Conservation (phyloP, 805 yeast genomes). For the Wickerhamiella kazuoi region DNA sequence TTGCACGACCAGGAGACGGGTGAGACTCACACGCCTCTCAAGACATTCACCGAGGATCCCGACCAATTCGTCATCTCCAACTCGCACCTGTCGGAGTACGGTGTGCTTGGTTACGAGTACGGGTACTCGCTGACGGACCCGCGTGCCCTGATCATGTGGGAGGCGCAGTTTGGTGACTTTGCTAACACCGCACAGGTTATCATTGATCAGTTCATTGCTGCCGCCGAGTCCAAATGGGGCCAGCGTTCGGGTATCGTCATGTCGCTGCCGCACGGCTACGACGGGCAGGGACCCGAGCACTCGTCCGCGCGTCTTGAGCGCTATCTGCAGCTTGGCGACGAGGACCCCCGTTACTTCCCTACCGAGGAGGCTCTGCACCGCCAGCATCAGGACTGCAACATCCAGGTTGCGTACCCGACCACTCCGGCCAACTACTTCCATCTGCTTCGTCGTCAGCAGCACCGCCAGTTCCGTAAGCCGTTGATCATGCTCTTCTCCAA, state of each 20-base stretch:
- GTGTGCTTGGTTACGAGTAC: constrained; percentile 98
- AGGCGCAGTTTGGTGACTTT: constrained; percentile 99
- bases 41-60: constrained; percentile 60
- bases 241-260: constrained; percentile 94
- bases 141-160: constrained; percentile 95
- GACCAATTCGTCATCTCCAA: constrained; percentile 77
- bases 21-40: constrained; percentile 66
- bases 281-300: constrained; percentile 99
- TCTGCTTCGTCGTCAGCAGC: constrained; percentile 95
- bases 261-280: constrained; percentile 97
- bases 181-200: constrained; percentile 99
- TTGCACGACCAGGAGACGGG: constrained; percentile 90
- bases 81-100: constrained; percentile 95
- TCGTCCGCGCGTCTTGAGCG: constrained; percentile 96
- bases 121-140: constrained; percentile 97
- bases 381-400: constrained; percentile 97
- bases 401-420: constrained; percentile 96
- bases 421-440: constrained; percentile 97
- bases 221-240: constrained; percentile 97
- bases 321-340: constrained; percentile 87
- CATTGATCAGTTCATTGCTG: constrained; percentile 87
- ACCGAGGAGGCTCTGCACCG: constrained; percentile 71
- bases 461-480: constrained; percentile 88
- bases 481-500: constrained; percentile 78
- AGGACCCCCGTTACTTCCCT: constrained; percentile 92